A percentile compares a stretch with the other conserved stretches of the same genome.
These are phyloP conservation scores for Hymenochaete sp. DNA, from an alignment of 1,284 basidiomycete species.

Conservation along the genomic window DNA sequence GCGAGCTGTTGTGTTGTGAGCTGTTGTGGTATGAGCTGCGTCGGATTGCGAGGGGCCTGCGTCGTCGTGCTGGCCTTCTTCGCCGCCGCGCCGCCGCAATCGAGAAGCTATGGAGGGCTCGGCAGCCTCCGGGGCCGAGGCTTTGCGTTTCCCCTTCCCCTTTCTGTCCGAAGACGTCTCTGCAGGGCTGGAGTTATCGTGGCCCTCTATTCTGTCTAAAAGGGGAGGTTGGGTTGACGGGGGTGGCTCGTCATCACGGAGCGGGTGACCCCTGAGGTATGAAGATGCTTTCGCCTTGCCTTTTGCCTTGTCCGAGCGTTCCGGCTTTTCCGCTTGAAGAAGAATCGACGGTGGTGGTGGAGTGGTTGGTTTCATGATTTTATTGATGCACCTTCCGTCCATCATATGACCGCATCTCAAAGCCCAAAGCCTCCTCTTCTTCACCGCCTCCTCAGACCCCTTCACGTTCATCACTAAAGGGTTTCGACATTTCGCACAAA, in stretches of 20 bases:
- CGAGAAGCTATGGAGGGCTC: not conserved
- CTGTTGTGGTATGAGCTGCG: not conserved
- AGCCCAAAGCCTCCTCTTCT: slow-evolving; percentile 29
- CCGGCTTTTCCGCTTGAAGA: slow-evolving; percentile 9
- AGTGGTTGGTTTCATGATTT: slow-evolving; percentile 41
- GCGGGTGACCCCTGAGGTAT: not conserved
- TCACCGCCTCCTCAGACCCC: slow-evolving; percentile 14
- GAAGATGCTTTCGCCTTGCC: not conserved
- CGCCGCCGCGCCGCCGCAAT: not conserved
- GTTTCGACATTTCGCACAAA: slow-evolving; percentile 15
- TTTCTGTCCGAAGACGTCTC: not conserved
- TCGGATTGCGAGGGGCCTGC: not conserved
- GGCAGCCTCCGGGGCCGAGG: not conserved
- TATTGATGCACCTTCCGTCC: slow-evolving; percentile 61
- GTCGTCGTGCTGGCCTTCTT: not conserved
- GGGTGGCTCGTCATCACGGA: not conserved
- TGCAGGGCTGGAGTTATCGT: too few relatives aligned
- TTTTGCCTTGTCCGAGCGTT: not conserved
- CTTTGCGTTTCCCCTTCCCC: slow-evolving; percentile 1
- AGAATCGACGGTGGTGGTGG: slow-evolving; percentile 11
- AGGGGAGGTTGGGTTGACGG: too few relatives aligned
- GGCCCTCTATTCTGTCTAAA: too few relatives aligned
- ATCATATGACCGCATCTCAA: slow-evolving; percentile 67
- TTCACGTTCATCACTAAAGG: slow-evolving; percentile 14
- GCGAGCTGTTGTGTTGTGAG: too few relatives aligned